Evolutionary conservation across 2,329 filamentous ascomycete genomes (phyloP), one percentile per base, ranked within the genome.

Genomic region (Claviceps sorghi): DNA sequence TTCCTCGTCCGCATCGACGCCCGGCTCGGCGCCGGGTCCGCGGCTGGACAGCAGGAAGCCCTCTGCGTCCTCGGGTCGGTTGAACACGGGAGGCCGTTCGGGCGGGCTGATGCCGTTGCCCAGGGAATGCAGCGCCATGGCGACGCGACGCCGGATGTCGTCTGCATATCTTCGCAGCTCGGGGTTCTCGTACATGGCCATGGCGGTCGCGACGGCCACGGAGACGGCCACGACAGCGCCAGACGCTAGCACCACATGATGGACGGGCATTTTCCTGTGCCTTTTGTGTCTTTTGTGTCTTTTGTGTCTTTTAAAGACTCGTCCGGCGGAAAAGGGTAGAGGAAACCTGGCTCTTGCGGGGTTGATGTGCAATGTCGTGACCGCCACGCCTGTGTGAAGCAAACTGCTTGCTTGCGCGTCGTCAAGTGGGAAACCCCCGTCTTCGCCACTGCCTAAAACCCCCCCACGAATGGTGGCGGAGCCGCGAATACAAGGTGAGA

Each of bases 51-150:
- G 67, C 52, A 82, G 61, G 60, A 83, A 83, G 9, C 79, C 80
- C 52, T 83, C 75, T 53, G 80, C 80, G 64, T 84, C 80, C 62
- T 84, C 80, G 50, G 80, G 80, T 13, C 80, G 70, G 62, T 84
- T 84, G 65, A 82, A 83, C 30, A 77, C 66, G 53, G 80, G 80
- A 57, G 78, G 68, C 32, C 69, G 66, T 44, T 65, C 60, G 53
- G 71, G 66, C 3, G 76, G 72, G 47, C 72, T 68, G 63, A 82
- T 74, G 57, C 71, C 73, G 53, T 83, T 78, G 54, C 79, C 77
- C 30, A 83, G 69, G 10, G 74, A 72, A 60, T 82, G 76, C 15
- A 83, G 65, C 48, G 79, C 78, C 42, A 82, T 62, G 57, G 79
- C 78, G 60, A 84, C 78, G 55, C 77, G 74, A 54, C 79, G 75